Percentiles rank a stretch among this genome's conserved stretches.
Evolutionary conservation across 2,329 filamentous ascomycete genomes (phyloP).

Genomic region (Phialemoniopsis sp.): DNA sequence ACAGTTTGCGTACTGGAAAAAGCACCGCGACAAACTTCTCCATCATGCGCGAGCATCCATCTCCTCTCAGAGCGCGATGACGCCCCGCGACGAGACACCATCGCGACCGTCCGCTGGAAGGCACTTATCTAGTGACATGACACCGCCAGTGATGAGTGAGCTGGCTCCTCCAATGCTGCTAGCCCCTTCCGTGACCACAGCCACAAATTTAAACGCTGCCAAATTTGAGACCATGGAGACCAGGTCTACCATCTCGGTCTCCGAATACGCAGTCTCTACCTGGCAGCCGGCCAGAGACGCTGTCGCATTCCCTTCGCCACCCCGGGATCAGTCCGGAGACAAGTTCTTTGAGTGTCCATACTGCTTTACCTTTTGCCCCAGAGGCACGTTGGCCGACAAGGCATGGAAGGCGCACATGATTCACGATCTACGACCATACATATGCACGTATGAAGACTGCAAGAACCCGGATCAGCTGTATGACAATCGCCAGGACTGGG

Average conservation of each 20-base stretch:
- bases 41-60: conserved; percentile 1
- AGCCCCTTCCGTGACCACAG: conserved; percentile 2
- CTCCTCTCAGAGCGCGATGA: neutral
- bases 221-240: neutral
- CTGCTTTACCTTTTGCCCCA: conserved; percentile 2
- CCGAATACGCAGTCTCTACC: conserved; percentile 2
- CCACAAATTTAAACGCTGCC: neutral
- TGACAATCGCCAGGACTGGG: conserved; percentile 2
- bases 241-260: neutral
- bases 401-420: conserved; percentile 5
- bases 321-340: neutral
- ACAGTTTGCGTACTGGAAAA: conserved; percentile 3
- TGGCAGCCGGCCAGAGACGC: conserved; percentile 2
- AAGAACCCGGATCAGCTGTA: conserved; percentile 2
- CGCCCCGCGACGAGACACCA: neutral
- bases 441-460: conserved; percentile 4
- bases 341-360: conserved; percentile 4
- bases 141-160: too few relatives aligned
- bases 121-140: too few relatives aligned
- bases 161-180: too few relatives aligned
- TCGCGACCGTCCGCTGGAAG: neutral
- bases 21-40: conserved; percentile 1
- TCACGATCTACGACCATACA: conserved; percentile 3
- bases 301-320: conserved; percentile 1
- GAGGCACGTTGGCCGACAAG: conserved; percentile 1